These are phyloP conservation scores for Sugiyamaella marilandica DNA, from an alignment of 805 yeast species.

Conservation along the genomic window DNA sequence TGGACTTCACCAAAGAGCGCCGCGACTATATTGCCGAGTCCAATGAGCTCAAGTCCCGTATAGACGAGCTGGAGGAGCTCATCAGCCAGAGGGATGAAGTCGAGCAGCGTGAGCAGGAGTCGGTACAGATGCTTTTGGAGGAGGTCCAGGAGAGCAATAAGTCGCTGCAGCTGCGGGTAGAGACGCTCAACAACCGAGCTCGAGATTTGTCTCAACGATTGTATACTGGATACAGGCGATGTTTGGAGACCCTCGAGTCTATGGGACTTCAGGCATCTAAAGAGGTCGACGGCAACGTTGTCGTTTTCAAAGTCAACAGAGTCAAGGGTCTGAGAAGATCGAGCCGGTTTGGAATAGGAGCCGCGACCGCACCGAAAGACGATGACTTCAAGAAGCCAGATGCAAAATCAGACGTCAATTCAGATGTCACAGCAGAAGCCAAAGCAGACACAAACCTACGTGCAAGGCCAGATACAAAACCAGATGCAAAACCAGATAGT, in stretches of 20 bases:
- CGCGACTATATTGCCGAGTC: conserved; percentile 47
- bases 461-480: background rate
- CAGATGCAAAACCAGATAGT: background rate
- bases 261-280: conserved; percentile 68
- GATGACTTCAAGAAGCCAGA: background rate
- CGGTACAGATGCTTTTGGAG: background rate
- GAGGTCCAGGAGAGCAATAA: background rate
- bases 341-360: conserved; percentile 4
- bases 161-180: conserved; percentile 14
- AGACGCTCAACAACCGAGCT: conserved; percentile 34
- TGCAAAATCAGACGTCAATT: background rate
- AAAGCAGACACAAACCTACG: too few relatives aligned
- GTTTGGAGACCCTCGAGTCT: conserved; percentile 60
- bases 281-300: conserved; percentile 40
- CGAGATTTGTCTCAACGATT: conserved; percentile 42
- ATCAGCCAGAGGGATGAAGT: conserved; percentile 32
- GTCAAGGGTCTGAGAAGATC: conserved; percentile 58
- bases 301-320: conserved; percentile 42
- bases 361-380: background rate
- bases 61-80: conserved; percentile 49
- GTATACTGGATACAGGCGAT: conserved; percentile 31
- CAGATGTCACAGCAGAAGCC: too few relatives aligned
- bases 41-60: conserved; percentile 39
- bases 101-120: conserved; percentile 13
- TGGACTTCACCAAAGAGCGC: conserved; percentile 53